phyloP scores from a whole-genome alignment of 352 stramenopile species.

The Pythium folliculosum region DNA sequence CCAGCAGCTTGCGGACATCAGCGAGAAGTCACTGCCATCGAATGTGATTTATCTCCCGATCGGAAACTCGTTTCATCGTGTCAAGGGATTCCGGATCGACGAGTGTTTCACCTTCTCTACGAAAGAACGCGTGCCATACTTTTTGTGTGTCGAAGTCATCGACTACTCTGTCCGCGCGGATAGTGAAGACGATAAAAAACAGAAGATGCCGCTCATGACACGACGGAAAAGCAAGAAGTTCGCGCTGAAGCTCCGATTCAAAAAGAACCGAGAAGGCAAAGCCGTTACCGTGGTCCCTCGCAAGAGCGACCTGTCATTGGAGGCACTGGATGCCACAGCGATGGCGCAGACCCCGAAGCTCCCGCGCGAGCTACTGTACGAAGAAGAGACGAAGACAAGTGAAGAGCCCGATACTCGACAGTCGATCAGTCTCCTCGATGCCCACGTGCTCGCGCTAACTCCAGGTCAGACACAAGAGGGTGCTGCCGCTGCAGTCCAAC shows the following conservation, averaged over 20 bases:
- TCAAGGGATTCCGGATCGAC: conserved; percentile 70
- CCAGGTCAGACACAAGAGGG: conserved; percentile 4
- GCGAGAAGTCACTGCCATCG: conserved; percentile 57
- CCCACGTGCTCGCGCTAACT: conserved; percentile 21
- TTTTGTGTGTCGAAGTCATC: conserved; percentile 80
- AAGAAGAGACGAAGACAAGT: conserved; percentile 27
- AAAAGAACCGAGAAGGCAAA: conserved; percentile 20
- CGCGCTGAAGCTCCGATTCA: conserved; percentile 26
- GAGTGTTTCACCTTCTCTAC: conserved; percentile 86
- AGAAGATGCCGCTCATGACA: conserved; percentile 5
- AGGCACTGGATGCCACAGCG: conserved; percentile 8
- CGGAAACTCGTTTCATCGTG: conserved; percentile 71
- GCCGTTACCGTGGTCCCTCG: background rate
- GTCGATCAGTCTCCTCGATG: conserved; percentile 11
- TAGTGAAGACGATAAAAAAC: conserved; percentile 10
- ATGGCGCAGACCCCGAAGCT: background rate
- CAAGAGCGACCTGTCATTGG: background rate
- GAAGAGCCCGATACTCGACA: background rate
- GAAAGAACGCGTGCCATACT: conserved; percentile 83
- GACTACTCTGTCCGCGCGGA: conserved; percentile 49
- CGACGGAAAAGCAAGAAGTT: conserved; percentile 21
- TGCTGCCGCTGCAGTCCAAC: background rate
- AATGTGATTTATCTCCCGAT: conserved; percentile 82
- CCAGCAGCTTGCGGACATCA: conserved; percentile 48
- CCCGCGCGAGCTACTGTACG: conserved; percentile 34